These are phyloP conservation scores for Knoxdaviesia capensis DNA, from an alignment of 2,329 filamentous ascomycete genomes.

Conservation along the genomic window DNA sequence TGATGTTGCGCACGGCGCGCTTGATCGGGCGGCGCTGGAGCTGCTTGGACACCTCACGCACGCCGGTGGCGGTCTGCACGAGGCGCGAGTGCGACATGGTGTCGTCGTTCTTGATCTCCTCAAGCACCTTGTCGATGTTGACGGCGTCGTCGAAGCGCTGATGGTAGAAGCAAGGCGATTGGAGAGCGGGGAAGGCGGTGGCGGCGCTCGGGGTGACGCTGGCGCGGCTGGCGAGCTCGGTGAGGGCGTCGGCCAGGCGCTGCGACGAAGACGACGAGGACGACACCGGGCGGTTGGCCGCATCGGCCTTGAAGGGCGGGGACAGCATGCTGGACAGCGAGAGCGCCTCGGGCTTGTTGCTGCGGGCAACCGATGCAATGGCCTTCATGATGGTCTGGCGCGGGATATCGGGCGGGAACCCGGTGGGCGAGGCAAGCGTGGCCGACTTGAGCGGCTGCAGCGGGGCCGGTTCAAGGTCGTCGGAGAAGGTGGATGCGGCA, in stretches of 20 bases:
- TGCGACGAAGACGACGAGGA: slow-evolving; percentile 24
- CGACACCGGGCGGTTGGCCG: slow-evolving; percentile 17
- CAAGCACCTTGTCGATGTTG: slow-evolving; percentile 82
- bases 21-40: slow-evolving; percentile 81
- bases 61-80: slow-evolving; percentile 85
- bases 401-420: slow-evolving; percentile 45
- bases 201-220: slow-evolving; percentile 11
- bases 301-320: slow-evolving; percentile 9
- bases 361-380: slow-evolving; percentile 44
- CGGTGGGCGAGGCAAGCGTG: slow-evolving; percentile 3
- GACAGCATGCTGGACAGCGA: slow-evolving; percentile 40
- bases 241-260: slow-evolving; percentile 41
- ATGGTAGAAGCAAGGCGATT: slow-evolving; percentile 95
- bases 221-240: slow-evolving; percentile 26
- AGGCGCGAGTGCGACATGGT: slow-evolving; percentile 84
- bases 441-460: not conserved
- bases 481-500: not conserved
- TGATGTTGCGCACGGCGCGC: slow-evolving; percentile 77
- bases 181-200: slow-evolving; percentile 42
- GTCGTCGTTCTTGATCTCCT: slow-evolving; percentile 80
- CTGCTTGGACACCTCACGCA: slow-evolving; percentile 90
- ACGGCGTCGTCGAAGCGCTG: slow-evolving; percentile 92
- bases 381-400: slow-evolving; percentile 72
- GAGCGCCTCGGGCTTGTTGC: slow-evolving; percentile 40
- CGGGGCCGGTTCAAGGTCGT: slow-evolving; percentile 2